These are phyloP conservation scores for Trichophyton mentagrophytes DNA, from an alignment of 2,329 filamentous ascomycete species.

Conservation along the genomic window DNA sequence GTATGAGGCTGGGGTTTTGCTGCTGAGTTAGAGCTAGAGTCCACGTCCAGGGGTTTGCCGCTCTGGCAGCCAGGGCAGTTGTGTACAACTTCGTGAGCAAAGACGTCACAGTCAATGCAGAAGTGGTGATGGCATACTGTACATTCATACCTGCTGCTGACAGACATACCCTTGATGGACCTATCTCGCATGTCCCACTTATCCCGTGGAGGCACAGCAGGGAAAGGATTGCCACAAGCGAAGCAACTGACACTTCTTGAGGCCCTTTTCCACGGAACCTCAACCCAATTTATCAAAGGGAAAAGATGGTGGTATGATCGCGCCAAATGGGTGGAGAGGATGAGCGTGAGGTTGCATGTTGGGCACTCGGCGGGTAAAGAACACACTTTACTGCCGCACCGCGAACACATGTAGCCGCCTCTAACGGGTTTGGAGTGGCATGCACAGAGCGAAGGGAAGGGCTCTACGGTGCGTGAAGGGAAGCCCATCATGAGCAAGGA, in stretches of 20 bases:
- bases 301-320: conserved; percentile 91
- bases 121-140: conserved; percentile 80
- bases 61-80: conserved; percentile 85
- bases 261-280: conserved; percentile 73
- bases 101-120: conserved; percentile 95
- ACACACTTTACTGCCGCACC: conserved; percentile 82
- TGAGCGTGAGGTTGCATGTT: conserved; percentile 78
- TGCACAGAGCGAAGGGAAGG: conserved; percentile 64
- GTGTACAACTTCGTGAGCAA: conserved; percentile 84
- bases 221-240: conserved; percentile 64
- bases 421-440: conserved; percentile 74
- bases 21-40: background rate
- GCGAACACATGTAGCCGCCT: conserved; percentile 81
- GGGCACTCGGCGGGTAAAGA: conserved; percentile 81
- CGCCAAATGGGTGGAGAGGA: conserved; percentile 84
- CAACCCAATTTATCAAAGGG: conserved; percentile 77
- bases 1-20: background rate
- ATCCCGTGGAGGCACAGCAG: conserved; percentile 33
- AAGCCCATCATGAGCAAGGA: conserved; percentile 94
- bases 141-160: conserved; percentile 81
- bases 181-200: conserved; percentile 24
- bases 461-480: conserved; percentile 68
- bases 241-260: conserved; percentile 53
- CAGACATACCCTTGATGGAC: conserved; percentile 54
- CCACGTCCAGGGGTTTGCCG: conserved; percentile 13